phyloP scores from a whole-genome alignment of 2,329 filamentous ascomycete genomes.

The Arthrobotrys megalospora region DNA sequence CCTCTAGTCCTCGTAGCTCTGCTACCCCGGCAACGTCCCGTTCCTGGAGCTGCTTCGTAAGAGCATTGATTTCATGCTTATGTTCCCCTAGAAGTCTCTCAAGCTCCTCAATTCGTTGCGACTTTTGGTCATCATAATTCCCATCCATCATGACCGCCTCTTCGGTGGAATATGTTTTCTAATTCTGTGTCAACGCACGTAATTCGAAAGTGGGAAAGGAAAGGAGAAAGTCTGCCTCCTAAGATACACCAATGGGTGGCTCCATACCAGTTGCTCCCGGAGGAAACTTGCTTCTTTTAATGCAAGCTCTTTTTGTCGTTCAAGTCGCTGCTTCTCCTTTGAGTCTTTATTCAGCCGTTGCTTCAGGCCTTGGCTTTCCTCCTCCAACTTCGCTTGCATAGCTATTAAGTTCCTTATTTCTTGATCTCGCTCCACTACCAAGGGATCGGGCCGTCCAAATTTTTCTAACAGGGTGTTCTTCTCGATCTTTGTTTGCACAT shows the following conservation, averaged over 20 bases:
- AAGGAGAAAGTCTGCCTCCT: conserved; percentile 65
- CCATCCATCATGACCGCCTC: conserved; percentile 88
- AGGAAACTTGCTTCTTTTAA: conserved; percentile 95
- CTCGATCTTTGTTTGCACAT: conserved; percentile 85
- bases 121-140: conserved; percentile 81
- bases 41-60: conserved; percentile 80
- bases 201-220: not conserved
- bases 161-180: conserved; percentile 78
- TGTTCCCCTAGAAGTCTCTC: conserved; percentile 91
- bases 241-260: conserved; percentile 71
- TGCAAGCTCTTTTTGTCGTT: conserved; percentile 86
- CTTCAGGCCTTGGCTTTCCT: conserved; percentile 80
- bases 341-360: conserved; percentile 72
- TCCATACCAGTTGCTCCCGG: conserved; percentile 79
- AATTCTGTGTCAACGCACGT: not conserved
- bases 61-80: conserved; percentile 81
- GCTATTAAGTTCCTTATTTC: conserved; percentile 80
- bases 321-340: conserved; percentile 81
- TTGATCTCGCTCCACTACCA: conserved; percentile 82
- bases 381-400: conserved; percentile 75
- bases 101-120: conserved; percentile 81
- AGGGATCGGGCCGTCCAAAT: conserved; percentile 83
- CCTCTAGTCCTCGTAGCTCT: conserved; percentile 67
- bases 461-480: conserved; percentile 84
- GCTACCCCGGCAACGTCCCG: conserved; percentile 69